Evolutionary conservation across 306 rosid genomes (phyloP), one percentile per base, ranked within the genome.

Genomic region (Cicer judaicum): DNA sequence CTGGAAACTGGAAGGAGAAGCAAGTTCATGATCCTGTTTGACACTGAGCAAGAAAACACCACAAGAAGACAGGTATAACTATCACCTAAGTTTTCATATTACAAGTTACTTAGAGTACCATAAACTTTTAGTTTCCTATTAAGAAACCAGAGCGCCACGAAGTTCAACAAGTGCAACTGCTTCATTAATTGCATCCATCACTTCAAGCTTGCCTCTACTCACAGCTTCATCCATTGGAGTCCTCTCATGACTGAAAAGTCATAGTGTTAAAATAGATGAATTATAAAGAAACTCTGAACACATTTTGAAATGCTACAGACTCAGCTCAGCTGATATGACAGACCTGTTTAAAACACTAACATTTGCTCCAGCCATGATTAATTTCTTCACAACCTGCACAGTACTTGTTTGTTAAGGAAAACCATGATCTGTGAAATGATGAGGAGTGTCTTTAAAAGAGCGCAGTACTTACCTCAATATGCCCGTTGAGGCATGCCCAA

Each of bases 401-500:
- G 36, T 29, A 29, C 36, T 29, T 29, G 36, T 29, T 29, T 29
- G 36, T 29, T 29, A 29, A 29, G 36, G 36, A 29, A 29, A 29
- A 29, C 36, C 36, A 29, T 29, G 36, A 29, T 29, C 36, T 29
- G 36, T 29, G 36, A 29, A 29, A 29, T 29, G 5, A 29, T 29
- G 36, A 29, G 36, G 36, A 29, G 5, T 29, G 36, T 29, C 36
- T 29, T 29, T 29, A 4, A 29, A 29, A 29, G 36, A 29, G 36
- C 36, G 4, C 36, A 29, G 36, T 29, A 29, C 36, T 29, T 29
- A 29, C 93, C 90, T 91, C 94, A 19, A 91, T 24, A 84, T 87
- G 97, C n/a, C 98, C 98, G 81, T 93, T 93, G 70, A 93, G 97
- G 78, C 97, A 91, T 38, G 96, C 98, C 98, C 98, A 93, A 64